These are phyloP conservation scores for Xerocomus brunneocitrinus DNA, from an alignment of 768 basidiomycete genomes.

Conservation along the genomic window DNA sequence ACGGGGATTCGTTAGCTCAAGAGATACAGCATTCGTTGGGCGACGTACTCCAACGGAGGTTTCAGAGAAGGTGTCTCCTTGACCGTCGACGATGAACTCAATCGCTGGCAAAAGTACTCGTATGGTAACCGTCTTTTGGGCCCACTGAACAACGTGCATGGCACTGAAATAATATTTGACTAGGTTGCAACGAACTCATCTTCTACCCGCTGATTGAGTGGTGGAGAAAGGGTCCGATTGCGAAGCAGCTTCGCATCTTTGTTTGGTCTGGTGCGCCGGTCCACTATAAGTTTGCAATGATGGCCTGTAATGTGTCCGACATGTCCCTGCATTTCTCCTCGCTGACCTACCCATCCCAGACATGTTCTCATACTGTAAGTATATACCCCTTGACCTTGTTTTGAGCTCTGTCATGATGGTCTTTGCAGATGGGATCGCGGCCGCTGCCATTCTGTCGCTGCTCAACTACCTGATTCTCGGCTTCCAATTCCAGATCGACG, in stretches of 20 bases:
- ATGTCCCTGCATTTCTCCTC: neutral
- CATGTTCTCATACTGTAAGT: conserved; percentile 51
- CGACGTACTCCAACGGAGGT: conserved; percentile 79
- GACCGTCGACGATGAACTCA: conserved; percentile 87
- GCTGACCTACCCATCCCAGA: conserved; percentile 23
- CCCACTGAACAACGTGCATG: neutral
- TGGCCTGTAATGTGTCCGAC: conserved; percentile 38
- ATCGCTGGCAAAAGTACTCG: conserved; percentile 88
- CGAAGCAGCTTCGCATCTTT: conserved; percentile 71
- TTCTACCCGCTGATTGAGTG: conserved; percentile 81
- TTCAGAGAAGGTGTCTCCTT: conserved; percentile 93
- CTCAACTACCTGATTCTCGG: conserved; percentile 78
- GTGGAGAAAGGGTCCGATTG: conserved; percentile 79
- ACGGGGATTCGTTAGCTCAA: conserved; percentile 25
- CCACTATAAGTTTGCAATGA: conserved; percentile 73
- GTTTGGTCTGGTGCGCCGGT: conserved; percentile 72
- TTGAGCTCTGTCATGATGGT: neutral
- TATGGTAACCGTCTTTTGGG: conserved; percentile 48
- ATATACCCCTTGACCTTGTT: too few species aligned
- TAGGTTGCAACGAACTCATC: conserved; percentile 51
- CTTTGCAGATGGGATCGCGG: conserved; percentile 52
- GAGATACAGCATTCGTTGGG: conserved; percentile 45
- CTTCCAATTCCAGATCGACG: conserved; percentile 63
- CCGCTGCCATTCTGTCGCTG: conserved; percentile 57
- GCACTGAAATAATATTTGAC: conserved; percentile 26